These are phyloP conservation scores for Digitaria exilis DNA, from an alignment of 202 grass and related monocot species.

Conservation along the genomic window DNA sequence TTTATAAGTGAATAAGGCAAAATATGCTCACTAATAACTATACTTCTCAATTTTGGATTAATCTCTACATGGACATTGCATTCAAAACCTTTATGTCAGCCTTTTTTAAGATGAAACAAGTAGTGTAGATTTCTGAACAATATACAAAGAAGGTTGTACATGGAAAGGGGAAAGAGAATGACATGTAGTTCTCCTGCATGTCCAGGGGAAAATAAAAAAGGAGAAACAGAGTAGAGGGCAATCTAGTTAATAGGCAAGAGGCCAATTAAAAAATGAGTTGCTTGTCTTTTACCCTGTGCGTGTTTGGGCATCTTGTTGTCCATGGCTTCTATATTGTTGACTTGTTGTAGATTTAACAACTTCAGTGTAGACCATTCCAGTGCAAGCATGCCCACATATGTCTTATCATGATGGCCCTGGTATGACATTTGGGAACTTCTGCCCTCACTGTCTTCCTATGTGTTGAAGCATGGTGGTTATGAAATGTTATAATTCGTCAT, in stretches of 20 bases:
- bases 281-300: neutral
- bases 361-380: neutral
- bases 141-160: neutral
- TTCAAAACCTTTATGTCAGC: neutral
- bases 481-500: slow-evolving; percentile 12
- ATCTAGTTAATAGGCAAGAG: neutral
- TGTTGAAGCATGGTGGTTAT: neutral
- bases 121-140: neutral
- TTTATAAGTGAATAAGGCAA: neutral
- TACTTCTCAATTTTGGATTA: neutral
- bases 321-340: neutral
- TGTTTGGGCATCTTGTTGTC: neutral
- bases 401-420: too few relatives aligned
- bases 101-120: neutral
- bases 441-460: neutral
- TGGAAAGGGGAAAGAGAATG: neutral
- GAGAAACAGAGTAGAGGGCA: neutral
- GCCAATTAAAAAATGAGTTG: neutral
- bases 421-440: neutral
- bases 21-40: neutral
- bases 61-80: neutral
- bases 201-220: neutral
- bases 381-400: neutral
- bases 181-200: neutral
- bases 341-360: neutral